Conservation (phyloP, 371 early-diverging fungal species). For the Actinomucor elegans region DNA sequence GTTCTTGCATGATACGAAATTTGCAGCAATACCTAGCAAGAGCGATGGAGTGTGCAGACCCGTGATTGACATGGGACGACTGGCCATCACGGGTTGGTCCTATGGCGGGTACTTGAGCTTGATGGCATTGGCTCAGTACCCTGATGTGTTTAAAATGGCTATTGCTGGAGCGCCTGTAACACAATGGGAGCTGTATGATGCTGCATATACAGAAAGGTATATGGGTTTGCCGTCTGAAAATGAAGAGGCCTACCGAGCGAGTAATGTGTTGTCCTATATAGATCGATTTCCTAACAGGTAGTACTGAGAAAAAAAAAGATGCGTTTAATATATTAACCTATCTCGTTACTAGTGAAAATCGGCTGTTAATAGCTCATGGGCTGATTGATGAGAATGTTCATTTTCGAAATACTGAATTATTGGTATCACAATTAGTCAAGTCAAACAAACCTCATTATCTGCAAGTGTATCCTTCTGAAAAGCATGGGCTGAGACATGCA, state of each 20-base stretch:
- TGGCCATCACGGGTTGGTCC: conserved; percentile 74
- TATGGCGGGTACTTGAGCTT: conserved; percentile 79
- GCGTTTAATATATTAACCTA: not conserved
- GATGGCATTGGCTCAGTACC: conserved; percentile 67
- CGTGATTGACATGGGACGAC: conserved; percentile 57
- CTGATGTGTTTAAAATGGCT: conserved; percentile 65
- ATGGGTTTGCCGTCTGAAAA: conserved; percentile 65
- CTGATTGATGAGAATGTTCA: conserved; percentile 86
- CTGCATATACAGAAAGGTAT: conserved; percentile 81
- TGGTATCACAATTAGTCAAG: conserved; percentile 60
- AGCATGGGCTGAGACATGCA: conserved; percentile 74
- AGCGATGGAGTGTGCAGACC: conserved; percentile 12
- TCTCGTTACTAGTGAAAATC: conserved; percentile 47
- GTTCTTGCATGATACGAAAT: conserved; percentile 46
- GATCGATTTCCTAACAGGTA: conserved; percentile 66
- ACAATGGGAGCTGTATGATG: conserved; percentile 73
- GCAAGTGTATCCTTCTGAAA: conserved; percentile 73
- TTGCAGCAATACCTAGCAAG: conserved; percentile 41
- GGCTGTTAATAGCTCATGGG: conserved; percentile 76
- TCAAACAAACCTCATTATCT: conserved; percentile 61
- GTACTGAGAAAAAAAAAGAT: too few relatives aligned
- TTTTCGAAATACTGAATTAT: conserved; percentile 62
- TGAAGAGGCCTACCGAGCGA: conserved; percentile 46
- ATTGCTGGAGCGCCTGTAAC: conserved; percentile 84
- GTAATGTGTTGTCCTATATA: conserved; percentile 56